A percentile compares a stretch with the other conserved stretches of the same genome.
These are phyloP conservation scores for Dipteronia sinensis DNA, from an alignment of 345 rosid genomes.

Conservation along the genomic window DNA sequence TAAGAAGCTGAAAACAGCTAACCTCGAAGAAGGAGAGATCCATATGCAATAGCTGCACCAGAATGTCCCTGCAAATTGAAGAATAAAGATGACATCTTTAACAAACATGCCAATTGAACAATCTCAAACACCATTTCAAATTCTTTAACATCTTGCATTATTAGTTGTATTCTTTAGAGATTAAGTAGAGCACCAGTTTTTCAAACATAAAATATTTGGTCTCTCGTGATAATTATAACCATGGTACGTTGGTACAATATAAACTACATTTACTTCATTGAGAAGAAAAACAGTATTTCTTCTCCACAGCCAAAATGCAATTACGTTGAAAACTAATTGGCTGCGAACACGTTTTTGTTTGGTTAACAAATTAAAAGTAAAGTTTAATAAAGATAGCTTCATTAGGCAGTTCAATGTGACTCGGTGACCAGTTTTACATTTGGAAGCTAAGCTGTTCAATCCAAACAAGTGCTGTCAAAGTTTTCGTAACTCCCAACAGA, in stretches of 20 bases:
- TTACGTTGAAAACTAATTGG: background rate
- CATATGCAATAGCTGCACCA: constrained; percentile 90
- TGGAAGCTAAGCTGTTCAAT: background rate
- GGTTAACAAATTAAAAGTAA: background rate
- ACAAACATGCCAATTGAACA: background rate
- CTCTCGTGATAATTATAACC: background rate
- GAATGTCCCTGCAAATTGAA: constrained; percentile 70
- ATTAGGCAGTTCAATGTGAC: background rate
- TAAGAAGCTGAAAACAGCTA: constrained; percentile 17
- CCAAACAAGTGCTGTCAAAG: background rate
- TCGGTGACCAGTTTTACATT: background rate
- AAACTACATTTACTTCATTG: background rate
- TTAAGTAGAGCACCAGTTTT: background rate
- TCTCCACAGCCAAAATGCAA: background rate
- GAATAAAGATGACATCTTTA: constrained; percentile 5
- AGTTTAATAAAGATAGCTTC: background rate
- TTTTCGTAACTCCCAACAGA: background rate
- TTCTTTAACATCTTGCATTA: background rate
- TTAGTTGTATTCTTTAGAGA: background rate
- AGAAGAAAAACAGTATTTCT: background rate
- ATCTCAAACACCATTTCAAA: background rate
- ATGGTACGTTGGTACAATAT: background rate
- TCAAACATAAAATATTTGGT: background rate
- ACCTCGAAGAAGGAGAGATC: constrained; percentile 93
- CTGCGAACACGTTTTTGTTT: background rate